Conservation (phyloP, 2,329 filamentous ascomycete genomes). For the Setomelanomma holmii region DNA sequence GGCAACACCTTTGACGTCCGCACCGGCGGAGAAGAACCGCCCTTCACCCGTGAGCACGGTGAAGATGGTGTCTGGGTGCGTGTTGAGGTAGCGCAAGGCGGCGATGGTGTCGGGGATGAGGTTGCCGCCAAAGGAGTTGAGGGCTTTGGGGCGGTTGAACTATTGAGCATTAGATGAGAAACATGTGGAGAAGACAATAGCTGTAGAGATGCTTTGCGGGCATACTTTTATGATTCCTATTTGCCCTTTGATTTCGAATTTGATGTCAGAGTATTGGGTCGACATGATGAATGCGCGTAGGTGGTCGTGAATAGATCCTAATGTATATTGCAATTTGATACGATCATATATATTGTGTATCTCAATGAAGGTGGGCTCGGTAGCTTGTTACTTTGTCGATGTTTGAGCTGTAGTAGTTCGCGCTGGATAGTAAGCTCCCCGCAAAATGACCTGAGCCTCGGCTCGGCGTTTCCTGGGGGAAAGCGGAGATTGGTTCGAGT, state of each 20-base stretch:
- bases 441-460: slow-evolving; percentile 19
- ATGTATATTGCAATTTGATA: neutral
- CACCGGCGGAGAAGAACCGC: slow-evolving; percentile 59
- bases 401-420: neutral
- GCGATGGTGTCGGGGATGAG: slow-evolving; percentile 53
- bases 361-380: neutral
- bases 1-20: slow-evolving; percentile 52
- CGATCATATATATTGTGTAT: neutral
- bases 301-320: neutral
- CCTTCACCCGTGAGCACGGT: slow-evolving; percentile 60
- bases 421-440: slow-evolving; percentile 20
- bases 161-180: slow-evolving; percentile 10
- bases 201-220: neutral
- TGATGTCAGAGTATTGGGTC: slow-evolving; percentile 51
- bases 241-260: slow-evolving; percentile 52
- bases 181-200: neutral
- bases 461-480: slow-evolving; percentile 15
- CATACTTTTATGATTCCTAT: slow-evolving; percentile 59
- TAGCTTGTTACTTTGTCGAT: neutral
- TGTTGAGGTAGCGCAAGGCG: slow-evolving; percentile 54
- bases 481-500: slow-evolving; percentile 2
- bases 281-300: slow-evolving; percentile 24
- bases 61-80: slow-evolving; percentile 58
- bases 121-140: slow-evolving; percentile 59
- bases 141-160: slow-evolving; percentile 58